Percentiles rank a stretch among this genome's conserved stretches.
These are phyloP conservation scores for Cunninghamia lanceolata DNA, from an alignment of 75 land plant species.

Conservation along the genomic window DNA sequence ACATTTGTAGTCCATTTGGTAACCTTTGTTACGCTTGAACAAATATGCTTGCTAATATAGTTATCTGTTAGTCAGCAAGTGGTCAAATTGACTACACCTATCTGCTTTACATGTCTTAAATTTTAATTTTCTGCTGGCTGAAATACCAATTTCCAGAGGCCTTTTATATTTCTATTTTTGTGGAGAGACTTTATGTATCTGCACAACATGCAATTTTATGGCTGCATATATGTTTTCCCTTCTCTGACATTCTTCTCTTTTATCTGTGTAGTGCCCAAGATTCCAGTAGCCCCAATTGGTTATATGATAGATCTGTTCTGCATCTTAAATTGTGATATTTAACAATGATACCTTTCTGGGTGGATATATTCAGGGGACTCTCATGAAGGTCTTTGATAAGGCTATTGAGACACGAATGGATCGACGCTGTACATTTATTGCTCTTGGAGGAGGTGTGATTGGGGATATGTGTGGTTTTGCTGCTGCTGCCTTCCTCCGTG, in stretches of 20 bases:
- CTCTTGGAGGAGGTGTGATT: slow-evolving; percentile 97
- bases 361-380: slow-evolving; percentile 46
- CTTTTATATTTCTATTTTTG: neutral
- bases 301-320: neutral
- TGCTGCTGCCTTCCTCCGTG: slow-evolving; percentile 92
- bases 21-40: neutral
- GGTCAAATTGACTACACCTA: neutral
- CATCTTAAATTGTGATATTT: neutral
- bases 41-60: neutral
- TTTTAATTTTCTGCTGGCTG: neutral
- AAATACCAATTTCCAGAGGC: neutral
- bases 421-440: slow-evolving; percentile 87
- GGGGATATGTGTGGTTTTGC: slow-evolving; percentile 99
- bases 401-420: slow-evolving; percentile 91
- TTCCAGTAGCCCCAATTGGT: neutral
- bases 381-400: slow-evolving; percentile 95
- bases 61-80: neutral
- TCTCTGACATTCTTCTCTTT: neutral
- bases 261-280: neutral
- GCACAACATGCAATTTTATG: neutral
- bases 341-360: neutral
- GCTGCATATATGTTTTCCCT: slow-evolving; percentile 1
- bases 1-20: neutral
- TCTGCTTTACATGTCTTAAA: neutral
- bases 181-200: neutral